Evolutionary conservation across 352 stramenopile genomes (phyloP).

Genomic region (Globisporangium spinosum): DNA sequence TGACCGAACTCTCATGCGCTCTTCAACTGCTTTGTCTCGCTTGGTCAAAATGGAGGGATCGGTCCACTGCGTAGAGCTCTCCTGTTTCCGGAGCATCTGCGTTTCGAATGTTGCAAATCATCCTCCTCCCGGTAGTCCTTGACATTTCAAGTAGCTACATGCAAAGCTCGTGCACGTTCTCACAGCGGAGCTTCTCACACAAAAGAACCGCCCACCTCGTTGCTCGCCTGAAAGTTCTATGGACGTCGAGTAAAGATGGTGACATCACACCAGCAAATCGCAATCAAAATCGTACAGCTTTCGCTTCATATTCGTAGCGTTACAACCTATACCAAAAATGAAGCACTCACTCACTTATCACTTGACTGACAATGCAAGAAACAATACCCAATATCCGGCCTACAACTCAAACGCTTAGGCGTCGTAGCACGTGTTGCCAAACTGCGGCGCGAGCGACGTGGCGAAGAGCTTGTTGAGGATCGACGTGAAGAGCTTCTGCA

Average conservation of each 20-base stretch:
- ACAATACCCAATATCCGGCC: neutral
- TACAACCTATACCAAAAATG: neutral
- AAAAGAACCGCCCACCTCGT: no score
- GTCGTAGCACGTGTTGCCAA: constrained; percentile 15
- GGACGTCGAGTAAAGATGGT: neutral
- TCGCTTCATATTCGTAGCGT: neutral
- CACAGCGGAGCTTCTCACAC: no score
- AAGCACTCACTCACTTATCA: neutral
- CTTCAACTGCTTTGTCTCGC: no score
- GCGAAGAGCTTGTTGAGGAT: constrained; percentile 16
- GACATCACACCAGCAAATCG: neutral
- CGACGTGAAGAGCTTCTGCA: constrained; percentile 14
- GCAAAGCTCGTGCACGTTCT: no score
- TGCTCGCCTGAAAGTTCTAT: no score
- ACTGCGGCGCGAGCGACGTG: constrained; percentile 5
- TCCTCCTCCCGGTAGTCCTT: no score
- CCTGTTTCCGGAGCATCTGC: no score
- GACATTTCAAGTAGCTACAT: no score
- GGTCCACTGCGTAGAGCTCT: no score
- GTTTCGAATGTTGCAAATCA: no score
- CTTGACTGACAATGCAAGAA: neutral
- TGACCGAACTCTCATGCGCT: no score
- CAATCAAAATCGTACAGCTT: neutral
- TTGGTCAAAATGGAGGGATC: no score
- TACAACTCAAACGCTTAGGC: neutral